Evolutionary conservation across 495 filamentous ascomycete genomes (phyloP).

Genomic region (Trichoderma erinaceum): DNA sequence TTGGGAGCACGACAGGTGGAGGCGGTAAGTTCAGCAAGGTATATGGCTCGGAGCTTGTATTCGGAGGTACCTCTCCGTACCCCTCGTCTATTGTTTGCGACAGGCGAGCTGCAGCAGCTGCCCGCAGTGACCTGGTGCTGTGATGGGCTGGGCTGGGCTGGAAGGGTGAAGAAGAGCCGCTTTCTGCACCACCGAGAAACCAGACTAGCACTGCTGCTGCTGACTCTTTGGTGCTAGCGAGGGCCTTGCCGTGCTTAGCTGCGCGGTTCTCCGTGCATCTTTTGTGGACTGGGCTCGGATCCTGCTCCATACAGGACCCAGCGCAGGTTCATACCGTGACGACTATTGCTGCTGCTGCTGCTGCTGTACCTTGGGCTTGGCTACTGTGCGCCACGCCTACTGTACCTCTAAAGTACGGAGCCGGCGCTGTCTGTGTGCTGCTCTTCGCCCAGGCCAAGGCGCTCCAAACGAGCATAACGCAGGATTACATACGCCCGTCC

Average conservation of each 20-base stretch:
- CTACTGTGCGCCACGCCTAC: background rate
- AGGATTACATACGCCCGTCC: conserved; percentile 12
- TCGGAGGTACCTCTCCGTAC: too few species aligned
- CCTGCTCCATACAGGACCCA: too few species aligned
- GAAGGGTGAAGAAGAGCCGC: background rate
- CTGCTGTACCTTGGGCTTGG: background rate
- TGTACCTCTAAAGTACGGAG: too few species aligned
- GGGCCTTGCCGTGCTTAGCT: background rate
- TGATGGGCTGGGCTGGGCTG: background rate
- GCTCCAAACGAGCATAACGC: background rate
- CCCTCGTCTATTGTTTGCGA: background rate
- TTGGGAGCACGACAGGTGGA: too few species aligned
- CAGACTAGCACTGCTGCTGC: background rate
- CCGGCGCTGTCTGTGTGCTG: background rate
- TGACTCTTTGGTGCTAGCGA: conserved; percentile 1
- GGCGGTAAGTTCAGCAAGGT: too few species aligned
- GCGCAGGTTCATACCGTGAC: background rate
- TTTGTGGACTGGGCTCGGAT: background rate
- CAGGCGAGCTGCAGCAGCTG: background rate
- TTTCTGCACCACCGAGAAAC: background rate
- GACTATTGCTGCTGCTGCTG: background rate
- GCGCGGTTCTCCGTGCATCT: background rate
- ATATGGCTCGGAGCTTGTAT: too few species aligned
- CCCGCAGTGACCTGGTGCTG: background rate
- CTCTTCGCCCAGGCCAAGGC: too few species aligned